Percentiles rank a stretch among this genome's conserved stretches.
Evolutionary conservation across 441 rosid genomes (phyloP).

Genomic region (Aquilaria agallochum): DNA sequence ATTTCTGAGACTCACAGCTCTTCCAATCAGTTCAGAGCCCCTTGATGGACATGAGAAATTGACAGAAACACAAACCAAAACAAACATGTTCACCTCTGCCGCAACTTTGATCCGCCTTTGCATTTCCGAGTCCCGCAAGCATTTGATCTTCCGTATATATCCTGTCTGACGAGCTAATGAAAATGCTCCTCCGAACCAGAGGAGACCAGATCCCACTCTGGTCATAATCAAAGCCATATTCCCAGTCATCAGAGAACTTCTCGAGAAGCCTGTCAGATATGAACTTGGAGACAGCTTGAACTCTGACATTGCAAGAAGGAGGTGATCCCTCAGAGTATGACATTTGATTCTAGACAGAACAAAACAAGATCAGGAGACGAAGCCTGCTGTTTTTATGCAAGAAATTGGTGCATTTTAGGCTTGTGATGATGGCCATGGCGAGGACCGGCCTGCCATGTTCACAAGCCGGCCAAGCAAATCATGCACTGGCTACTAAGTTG

Average conservation of each 20-base stretch:
- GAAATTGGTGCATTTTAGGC: no score
- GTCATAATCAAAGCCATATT: constrained; percentile 60
- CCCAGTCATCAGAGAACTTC: constrained; percentile 61
- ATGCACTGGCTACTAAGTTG: no score
- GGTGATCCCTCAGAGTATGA: constrained; percentile 23
- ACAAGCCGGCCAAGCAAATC: no score
- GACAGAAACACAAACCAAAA: no score
- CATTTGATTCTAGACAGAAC: constrained; percentile 18
- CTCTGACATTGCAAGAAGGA: constrained; percentile 19
- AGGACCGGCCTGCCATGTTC: no score
- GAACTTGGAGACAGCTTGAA: constrained; percentile 55
- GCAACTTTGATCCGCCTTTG: constrained; percentile 19
- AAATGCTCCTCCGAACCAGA: constrained; percentile 44
- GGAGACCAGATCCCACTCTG: constrained; percentile 87
- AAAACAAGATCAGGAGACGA: background rate
- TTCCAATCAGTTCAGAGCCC: no score
- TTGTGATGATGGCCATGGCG: no score
- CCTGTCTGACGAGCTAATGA: constrained; percentile 56
- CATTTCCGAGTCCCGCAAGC: constrained; percentile 35
- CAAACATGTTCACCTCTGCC: background rate
- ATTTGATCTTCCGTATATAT: constrained; percentile 51
- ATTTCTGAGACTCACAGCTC: no score
- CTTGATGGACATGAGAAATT: no score
- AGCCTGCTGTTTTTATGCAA: no score
- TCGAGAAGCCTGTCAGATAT: constrained; percentile 63